Evolutionary conservation across 164 flowering plant species (phyloP), one percentile per base, ranked within the genome.

Genomic region (Protea cynaroides): DNA sequence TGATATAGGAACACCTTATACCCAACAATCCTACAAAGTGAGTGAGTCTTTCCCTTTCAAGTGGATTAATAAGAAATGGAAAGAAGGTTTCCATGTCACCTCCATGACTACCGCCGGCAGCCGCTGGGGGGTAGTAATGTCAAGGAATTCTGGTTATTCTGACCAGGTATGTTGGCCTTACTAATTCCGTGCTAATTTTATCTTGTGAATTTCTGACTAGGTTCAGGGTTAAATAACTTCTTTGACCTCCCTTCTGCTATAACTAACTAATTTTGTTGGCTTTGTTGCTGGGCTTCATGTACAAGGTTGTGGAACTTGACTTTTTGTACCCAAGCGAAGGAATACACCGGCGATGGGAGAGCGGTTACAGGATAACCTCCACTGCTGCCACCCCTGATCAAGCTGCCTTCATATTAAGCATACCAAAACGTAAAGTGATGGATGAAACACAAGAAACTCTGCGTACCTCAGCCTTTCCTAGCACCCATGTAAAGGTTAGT

Each of bases 91-190:
- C 70, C 86, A 85, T 74, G 90, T 90, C 46, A 90, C 97, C 0
- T 86, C 97, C 57, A 88, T 90, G 97, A 78, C 94, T 47, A 88
- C 97, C 25, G 85, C 97, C 53, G 92, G 97, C 13, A 81, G 70
- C 70, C 85, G 90, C 38, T 90, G 97, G 97, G 92, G 90, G 56
- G 89, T 90, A 54, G 92, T 90, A n/a, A 90, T 90, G 94, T 90
- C 97, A 12, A 72, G 90, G 59, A 84, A 83, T 63, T 76, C 97
- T 59, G 92, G 94, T 40, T 90, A 50, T 74, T 79, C 89, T 73
- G 92, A 88, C 38, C 97, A 90, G 90, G 94, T 86, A 76, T 19
- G 38, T 29, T 44, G 24, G 19, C 25, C 7, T 43, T 37, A 29
- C 40, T 18, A 29, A 13, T 21, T 36, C 21, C 0, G 11, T 50